Percentiles rank a stretch among this genome's conserved stretches.
Evolutionary conservation across 805 yeast genomes (phyloP).

Genomic region (Babjeviella inositovora): DNA sequence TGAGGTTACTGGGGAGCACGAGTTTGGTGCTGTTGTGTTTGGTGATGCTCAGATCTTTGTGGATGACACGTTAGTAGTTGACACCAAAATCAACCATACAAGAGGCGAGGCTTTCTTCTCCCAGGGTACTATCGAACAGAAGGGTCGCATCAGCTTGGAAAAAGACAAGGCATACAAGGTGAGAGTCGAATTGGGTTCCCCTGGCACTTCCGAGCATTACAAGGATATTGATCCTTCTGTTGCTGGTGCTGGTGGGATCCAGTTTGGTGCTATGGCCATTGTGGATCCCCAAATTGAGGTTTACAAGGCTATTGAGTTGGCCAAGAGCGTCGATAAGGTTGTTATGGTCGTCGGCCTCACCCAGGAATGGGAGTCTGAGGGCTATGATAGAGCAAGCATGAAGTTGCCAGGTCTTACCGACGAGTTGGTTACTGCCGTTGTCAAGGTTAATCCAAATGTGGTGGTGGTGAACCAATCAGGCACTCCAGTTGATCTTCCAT

Average conservation of each 20-base stretch:
- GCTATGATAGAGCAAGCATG: slow-evolving; percentile 35
- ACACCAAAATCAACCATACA: slow-evolving; percentile 34
- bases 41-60: slow-evolving; percentile 43
- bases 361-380: slow-evolving; percentile 44
- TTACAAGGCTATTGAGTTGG: slow-evolving; percentile 25
- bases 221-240: slow-evolving; percentile 4
- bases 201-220: slow-evolving; percentile 15
- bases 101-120: slow-evolving; percentile 35
- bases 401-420: slow-evolving; percentile 31
- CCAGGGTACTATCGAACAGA: slow-evolving; percentile 37
- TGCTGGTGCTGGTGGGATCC: slow-evolving; percentile 16
- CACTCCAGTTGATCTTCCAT: slow-evolving; percentile 44
- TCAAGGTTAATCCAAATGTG: slow-evolving; percentile 29
- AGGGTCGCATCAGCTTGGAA: slow-evolving; percentile 16
- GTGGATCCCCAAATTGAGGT: slow-evolving; percentile 14
- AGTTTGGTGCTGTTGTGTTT: slow-evolving; percentile 30
- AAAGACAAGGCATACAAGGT: slow-evolving; percentile 27
- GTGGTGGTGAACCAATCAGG: slow-evolving; percentile 44
- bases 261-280: slow-evolving; percentile 13
- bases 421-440: slow-evolving; percentile 24
- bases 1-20: slow-evolving; percentile 27
- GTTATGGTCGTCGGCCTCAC: slow-evolving; percentile 33
- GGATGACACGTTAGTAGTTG: slow-evolving; percentile 34
- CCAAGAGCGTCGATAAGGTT: slow-evolving; percentile 34
- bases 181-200: slow-evolving; percentile 34